Evolutionary conservation across 1,284 basidiomycete species (phyloP).

Genomic region (Tilletiopsis washingtonensis): DNA sequence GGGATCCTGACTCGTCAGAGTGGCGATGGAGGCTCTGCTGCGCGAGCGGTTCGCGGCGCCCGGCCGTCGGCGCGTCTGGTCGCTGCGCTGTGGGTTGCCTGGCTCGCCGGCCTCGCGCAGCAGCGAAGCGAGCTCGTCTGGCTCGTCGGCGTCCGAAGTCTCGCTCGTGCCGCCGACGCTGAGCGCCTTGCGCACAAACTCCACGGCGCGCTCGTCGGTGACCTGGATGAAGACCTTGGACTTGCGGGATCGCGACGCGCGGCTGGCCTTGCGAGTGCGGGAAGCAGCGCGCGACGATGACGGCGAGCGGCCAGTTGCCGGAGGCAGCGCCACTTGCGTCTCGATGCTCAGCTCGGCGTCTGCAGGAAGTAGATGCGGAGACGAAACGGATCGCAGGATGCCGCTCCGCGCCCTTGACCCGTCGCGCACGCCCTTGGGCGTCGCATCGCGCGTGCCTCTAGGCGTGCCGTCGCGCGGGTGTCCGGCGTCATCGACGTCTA

Average conservation of each 20-base stretch:
- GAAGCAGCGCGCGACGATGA: conserved; percentile 17
- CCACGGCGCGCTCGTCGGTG: conserved; percentile 30
- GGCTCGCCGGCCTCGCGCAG: conserved; percentile 14
- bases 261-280: conserved; percentile 13
- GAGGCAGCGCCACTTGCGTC: neutral
- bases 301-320: conserved; percentile 3
- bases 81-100: conserved; percentile 6
- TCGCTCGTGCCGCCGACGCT: conserved; percentile 35
- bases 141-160: conserved; percentile 9
- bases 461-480: too few species aligned
- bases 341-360: neutral
- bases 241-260: conserved; percentile 7
- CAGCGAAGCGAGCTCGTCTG: too few species aligned
- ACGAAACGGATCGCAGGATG: too few species aligned
- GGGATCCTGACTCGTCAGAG: too few species aligned
- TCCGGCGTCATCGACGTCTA: neutral
- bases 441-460: neutral
- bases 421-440: too few species aligned
- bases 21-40: too few species aligned
- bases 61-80: conserved; percentile 9
- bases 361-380: too few species aligned
- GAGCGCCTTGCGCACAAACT: conserved; percentile 29
- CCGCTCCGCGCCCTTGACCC: too few species aligned
- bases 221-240: conserved; percentile 34
- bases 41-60: too few species aligned